Evolutionary conservation across 1,284 basidiomycete genomes (phyloP).

Genomic region (Trametes polyzona): DNA sequence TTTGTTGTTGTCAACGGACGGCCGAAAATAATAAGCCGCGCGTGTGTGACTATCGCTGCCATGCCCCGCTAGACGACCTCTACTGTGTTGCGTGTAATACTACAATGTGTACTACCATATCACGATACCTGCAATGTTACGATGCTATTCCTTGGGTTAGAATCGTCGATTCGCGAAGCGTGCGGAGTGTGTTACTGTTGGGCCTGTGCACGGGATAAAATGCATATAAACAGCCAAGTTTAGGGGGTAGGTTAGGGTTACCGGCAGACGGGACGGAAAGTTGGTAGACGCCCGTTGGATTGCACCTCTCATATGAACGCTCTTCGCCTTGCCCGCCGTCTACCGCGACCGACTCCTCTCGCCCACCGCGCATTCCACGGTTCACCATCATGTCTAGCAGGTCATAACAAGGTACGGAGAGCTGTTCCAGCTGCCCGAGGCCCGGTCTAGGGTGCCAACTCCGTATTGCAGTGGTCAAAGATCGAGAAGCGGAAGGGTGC

Average conservation of each 20-base stretch:
- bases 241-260: not conserved
- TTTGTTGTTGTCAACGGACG: not conserved
- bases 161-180: too few relatives aligned
- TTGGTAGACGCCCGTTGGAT: not conserved
- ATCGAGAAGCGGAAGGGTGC: constrained; percentile 82
- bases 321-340: constrained; percentile 7
- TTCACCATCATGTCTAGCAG: constrained; percentile 44
- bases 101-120: constrained; percentile 8
- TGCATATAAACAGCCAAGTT: too few relatives aligned
- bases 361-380: constrained; percentile 18
- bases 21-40: constrained; percentile 1
- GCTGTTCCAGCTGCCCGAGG: too few relatives aligned
- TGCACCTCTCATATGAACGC: constrained; percentile 6
- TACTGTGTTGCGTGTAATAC: constrained; percentile 2
- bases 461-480: constrained; percentile 74
- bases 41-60: not conserved
- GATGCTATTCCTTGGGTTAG: not conserved
- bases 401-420: constrained; percentile 67
- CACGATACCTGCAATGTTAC: constrained; percentile 6
- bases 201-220: too few relatives aligned
- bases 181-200: too few relatives aligned
- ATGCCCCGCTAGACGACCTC: constrained; percentile 8
- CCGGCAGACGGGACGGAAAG: not conserved
- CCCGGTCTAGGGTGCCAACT: not conserved
- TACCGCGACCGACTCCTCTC: not conserved